A percentile compares a stretch with the other conserved stretches of the same genome.
These are phyloP conservation scores for Diaporthe destruens DNA, from an alignment of 2,329 filamentous ascomycete species.

Conservation along the genomic window DNA sequence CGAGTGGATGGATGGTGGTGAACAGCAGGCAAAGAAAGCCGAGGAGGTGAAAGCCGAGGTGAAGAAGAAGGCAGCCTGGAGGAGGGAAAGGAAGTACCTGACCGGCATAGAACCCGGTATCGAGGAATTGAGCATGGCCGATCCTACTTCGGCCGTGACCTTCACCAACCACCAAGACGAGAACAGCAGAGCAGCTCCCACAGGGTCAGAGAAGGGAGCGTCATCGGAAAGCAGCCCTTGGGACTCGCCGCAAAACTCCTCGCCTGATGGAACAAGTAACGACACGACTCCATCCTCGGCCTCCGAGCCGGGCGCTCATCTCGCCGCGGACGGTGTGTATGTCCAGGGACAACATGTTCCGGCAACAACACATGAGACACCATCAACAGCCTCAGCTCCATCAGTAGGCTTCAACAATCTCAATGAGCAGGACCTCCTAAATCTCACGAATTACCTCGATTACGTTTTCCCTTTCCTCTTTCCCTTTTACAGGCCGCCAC, in stretches of 20 bases:
- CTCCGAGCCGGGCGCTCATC: background rate
- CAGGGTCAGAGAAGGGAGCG: background rate
- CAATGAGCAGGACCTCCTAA: constrained; percentile 26
- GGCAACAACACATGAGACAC: background rate
- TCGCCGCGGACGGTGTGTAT: background rate
- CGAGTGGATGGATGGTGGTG: constrained; percentile 69
- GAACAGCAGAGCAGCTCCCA: background rate
- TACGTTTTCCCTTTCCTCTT: constrained; percentile 47
- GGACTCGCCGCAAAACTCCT: constrained; percentile 22
- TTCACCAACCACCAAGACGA: background rate
- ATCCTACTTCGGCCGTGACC: constrained; percentile 11
- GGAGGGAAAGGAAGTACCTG: constrained; percentile 63
- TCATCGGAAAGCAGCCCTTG: constrained; percentile 12
- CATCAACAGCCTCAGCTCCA: background rate
- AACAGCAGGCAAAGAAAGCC: constrained; percentile 63
- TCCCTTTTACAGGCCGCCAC: constrained; percentile 46
- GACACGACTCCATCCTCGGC: constrained; percentile 8
- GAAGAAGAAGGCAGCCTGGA: constrained; percentile 64
- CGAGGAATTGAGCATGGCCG: constrained; percentile 46
- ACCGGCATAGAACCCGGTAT: constrained; percentile 53
- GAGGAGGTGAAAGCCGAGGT: constrained; percentile 68
- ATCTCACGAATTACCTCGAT: constrained; percentile 47
- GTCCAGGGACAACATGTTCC: constrained; percentile 9
- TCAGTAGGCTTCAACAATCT: constrained; percentile 6
- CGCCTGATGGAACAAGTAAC: constrained; percentile 2